phyloP scores from a whole-genome alignment of 2,329 filamentous ascomycete species.

The Colletotrichum spinosum region DNA sequence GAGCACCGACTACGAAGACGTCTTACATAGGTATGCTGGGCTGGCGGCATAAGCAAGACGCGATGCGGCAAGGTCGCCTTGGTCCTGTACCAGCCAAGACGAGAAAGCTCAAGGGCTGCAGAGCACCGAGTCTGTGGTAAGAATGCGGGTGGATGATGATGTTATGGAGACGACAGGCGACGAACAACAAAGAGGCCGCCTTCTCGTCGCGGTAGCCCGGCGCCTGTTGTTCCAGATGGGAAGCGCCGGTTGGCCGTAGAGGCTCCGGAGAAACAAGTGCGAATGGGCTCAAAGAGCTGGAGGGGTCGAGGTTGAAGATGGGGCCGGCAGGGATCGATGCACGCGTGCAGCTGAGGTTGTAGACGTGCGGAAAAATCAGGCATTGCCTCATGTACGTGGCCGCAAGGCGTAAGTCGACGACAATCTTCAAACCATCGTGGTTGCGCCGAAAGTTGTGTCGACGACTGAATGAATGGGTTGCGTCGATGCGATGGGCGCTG shows the following conservation, averaged over 20 bases:
- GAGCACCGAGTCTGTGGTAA: not conserved
- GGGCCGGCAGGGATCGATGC: constrained; percentile 20
- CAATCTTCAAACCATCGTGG: constrained; percentile 9
- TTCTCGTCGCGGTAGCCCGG: constrained; percentile 5
- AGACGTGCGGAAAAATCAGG: constrained; percentile 24
- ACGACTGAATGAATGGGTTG: no score
- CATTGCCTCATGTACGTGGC: constrained; percentile 30
- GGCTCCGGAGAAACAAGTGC: constrained; percentile 16
- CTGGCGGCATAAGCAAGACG: constrained; percentile 13
- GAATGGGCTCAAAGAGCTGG: not conserved
- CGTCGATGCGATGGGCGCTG: no score
- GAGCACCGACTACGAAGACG: constrained; percentile 14
- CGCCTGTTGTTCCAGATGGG: constrained; percentile 20
- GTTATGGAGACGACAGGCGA: constrained; percentile 1
- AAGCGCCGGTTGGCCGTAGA: constrained; percentile 7
- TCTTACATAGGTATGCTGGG: constrained; percentile 6
- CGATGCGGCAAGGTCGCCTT: constrained; percentile 24
- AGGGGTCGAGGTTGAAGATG: constrained; percentile 1
- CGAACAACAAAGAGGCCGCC: constrained; percentile 31
- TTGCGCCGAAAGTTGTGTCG: not conserved
- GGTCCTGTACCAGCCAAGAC: constrained; percentile 6
- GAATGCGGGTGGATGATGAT: constrained; percentile 13
- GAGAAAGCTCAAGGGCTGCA: not conserved
- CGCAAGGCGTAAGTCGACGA: constrained; percentile 13
- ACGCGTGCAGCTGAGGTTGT: constrained; percentile 9